phyloP scores from a whole-genome alignment of 2,329 filamentous ascomycete species.

The Penicillium crustosum region DNA sequence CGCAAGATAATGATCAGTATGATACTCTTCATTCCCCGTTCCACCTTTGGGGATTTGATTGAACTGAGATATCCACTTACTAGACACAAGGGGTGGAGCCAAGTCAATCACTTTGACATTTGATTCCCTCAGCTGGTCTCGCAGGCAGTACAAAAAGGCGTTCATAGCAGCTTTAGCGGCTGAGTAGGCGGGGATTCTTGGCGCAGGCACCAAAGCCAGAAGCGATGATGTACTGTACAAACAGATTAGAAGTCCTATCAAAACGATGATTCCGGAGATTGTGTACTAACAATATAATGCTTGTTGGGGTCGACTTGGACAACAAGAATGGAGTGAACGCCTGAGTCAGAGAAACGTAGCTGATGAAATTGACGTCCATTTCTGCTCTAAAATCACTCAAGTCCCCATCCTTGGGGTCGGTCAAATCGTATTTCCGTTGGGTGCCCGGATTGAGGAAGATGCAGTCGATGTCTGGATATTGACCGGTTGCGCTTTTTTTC shows the following conservation, averaged over 20 bases:
- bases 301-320: neutral
- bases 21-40: neutral
- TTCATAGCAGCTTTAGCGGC: constrained; percentile 35
- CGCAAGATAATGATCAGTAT: neutral
- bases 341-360: constrained; percentile 13
- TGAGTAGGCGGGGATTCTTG: constrained; percentile 53
- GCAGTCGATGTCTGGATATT: constrained; percentile 19
- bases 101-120: neutral
- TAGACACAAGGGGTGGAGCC: constrained; percentile 5
- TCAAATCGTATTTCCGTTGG: constrained; percentile 20
- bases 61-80: neutral
- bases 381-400: constrained; percentile 20
- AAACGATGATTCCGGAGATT: too few species aligned
- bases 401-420: constrained; percentile 17
- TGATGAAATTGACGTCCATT: constrained; percentile 17
- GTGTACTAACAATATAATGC: neutral
- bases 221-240: constrained; percentile 41
- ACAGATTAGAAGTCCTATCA: neutral
- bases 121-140: neutral
- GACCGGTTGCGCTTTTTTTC: constrained; percentile 1
- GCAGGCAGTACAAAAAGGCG: neutral
- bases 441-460: constrained; percentile 20
- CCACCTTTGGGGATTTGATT: too few species aligned
- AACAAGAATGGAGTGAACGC: neutral
- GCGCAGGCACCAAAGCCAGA: constrained; percentile 50